Conservation (phyloP, 805 yeast species). For the Nadsonia fulvescens region DNA sequence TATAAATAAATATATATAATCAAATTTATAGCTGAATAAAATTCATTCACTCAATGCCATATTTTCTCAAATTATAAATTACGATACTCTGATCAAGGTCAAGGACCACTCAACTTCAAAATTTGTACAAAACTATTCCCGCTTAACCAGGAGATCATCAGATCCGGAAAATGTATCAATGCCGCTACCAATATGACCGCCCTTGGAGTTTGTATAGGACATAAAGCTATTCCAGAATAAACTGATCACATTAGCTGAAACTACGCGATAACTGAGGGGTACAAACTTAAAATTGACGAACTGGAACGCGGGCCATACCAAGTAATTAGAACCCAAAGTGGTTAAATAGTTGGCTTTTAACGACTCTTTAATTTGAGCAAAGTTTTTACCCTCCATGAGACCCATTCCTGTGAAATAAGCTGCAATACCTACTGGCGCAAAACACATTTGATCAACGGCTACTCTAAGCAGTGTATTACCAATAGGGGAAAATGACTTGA, state of each 20-base stretch:
- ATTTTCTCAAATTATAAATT: no score
- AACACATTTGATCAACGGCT: constrained; percentile 49
- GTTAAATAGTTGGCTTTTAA: constrained; percentile 26
- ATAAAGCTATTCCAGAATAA: constrained; percentile 74
- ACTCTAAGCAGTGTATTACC: constrained; percentile 31
- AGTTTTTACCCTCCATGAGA: constrained; percentile 36
- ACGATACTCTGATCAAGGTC: no score
- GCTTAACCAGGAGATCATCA: no score
- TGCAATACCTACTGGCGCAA: constrained; percentile 65
- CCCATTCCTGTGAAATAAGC: constrained; percentile 54
- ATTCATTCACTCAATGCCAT: no score
- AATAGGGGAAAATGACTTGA: constrained; percentile 18
- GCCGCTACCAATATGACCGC: no score
- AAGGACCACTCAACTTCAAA: no score
- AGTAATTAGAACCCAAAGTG: constrained; percentile 61
- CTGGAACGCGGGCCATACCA: constrained; percentile 79
- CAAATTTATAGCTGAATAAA: no score
- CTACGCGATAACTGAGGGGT: constrained; percentile 50
- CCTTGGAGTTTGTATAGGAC: constrained; percentile 20
- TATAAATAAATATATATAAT: no score
- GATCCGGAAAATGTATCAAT: no score
- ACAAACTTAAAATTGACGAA: constrained; percentile 49
- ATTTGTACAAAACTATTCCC: no score
- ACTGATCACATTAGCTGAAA: constrained; percentile 52
- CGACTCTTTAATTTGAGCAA: constrained; percentile 21